Base-by-base conservation (phyloP, 306 rosid genomes). In the Quercus cerris region DNA sequence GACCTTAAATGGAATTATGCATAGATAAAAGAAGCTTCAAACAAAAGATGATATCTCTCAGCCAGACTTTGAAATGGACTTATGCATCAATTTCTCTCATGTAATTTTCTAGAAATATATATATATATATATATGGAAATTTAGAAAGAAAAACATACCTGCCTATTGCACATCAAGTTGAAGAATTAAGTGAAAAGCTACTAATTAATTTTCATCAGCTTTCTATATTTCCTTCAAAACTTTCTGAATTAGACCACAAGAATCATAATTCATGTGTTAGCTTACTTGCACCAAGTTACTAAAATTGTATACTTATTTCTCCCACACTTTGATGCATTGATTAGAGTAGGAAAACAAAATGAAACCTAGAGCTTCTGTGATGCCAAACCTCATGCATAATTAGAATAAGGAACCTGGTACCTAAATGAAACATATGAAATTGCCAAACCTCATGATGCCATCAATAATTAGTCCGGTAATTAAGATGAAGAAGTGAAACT, bases 191-290 rank as follows among this genome's bases (percentile, higher is more conserved):
- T 76, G 73, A 80, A 84, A 80, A 74, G 63, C 74, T 81, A 58
- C 67, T 79, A 76, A 84, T 71, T 78, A 76, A 84, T 71, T 78
- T 74, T 49, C 81, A 87, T 56, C 78, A 78, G 78, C 73, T 84
- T 59, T 54, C 18, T 51, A 56, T 55, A 72, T 84, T n/a, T 80
- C 41, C 31, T 35, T 35, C 56, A 79, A 49, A 76, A 70, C 74
- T 75, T 31, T 83, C 74, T 61, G 62, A 81, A 52, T 62, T 77
- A 81, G 63, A 58, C 68, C 31, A 80, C 73, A 55, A 73, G 68
- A 64, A 71, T 78, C 23, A 13, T 13, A 23, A 64, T 28, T 64
- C 41, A 28, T 64, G 20, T 17, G 6, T 64, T n/a, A 64, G 31
- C 44, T 63, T 63, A 14, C 18, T 63, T 30, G 10, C 12, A 14